Percentiles rank a stretch among this genome's conserved stretches.
These are phyloP conservation scores for Thalia dealbata DNA, from an alignment of 176 grass and related monocot genomes.

Conservation along the genomic window DNA sequence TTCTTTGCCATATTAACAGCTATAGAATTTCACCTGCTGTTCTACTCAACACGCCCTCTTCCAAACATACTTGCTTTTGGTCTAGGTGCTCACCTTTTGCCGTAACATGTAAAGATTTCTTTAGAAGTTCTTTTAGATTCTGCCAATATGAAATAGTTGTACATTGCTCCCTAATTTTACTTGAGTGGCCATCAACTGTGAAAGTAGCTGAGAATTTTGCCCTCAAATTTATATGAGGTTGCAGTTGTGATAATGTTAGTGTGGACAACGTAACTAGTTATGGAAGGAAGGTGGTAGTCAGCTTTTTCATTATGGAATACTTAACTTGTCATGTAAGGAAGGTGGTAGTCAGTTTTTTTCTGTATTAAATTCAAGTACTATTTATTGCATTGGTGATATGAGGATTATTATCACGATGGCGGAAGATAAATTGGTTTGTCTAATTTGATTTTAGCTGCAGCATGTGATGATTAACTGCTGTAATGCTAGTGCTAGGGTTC, in stretches of 20 bases:
- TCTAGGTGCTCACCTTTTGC: slow-evolving; percentile 44
- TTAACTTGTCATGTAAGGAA: too few relatives aligned
- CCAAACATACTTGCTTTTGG: slow-evolving; percentile 89
- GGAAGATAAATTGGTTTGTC: not conserved
- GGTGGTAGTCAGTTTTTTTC: too few relatives aligned
- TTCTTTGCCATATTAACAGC: slow-evolving; percentile 70
- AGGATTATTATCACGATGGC: not conserved
- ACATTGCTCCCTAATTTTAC: not conserved
- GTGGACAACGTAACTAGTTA: not conserved
- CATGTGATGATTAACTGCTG: not conserved
- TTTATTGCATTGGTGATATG: not conserved
- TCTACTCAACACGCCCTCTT: slow-evolving; percentile 88
- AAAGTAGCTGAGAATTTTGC: not conserved
- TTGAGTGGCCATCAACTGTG: not conserved
- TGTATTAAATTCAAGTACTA: not conserved
- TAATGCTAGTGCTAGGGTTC: not conserved
- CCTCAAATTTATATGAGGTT: not conserved
- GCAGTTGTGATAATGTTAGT: not conserved
- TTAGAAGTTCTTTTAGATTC: not conserved
- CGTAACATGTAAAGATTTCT: not conserved
- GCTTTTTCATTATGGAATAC: too few relatives aligned
- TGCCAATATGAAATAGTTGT: not conserved
- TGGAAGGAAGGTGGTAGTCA: not conserved
- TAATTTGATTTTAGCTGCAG: not conserved
- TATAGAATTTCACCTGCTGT: slow-evolving; percentile 78